phyloP scores from a whole-genome alignment of 1,284 basidiomycete genomes.

The Marasmius oreades region DNA sequence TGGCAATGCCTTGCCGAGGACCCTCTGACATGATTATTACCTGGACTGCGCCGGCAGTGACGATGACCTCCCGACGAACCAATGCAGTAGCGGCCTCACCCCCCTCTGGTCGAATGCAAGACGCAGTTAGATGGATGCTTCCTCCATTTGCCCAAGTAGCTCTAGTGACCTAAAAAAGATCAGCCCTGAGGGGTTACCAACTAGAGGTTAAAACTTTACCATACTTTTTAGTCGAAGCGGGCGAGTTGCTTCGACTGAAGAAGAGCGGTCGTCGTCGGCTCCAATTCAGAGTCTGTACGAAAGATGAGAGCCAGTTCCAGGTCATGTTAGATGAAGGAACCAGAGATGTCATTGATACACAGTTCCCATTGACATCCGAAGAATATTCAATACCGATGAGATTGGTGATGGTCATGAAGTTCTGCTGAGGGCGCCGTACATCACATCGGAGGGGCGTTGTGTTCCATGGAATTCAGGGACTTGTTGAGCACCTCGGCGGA shows the following conservation, averaged over 20 bases:
- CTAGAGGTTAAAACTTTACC: conserved; percentile 17
- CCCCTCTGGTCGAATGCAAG: conserved; percentile 29
- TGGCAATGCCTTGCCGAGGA: conserved; percentile 34
- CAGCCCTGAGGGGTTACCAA: background rate
- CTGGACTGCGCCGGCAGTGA: conserved; percentile 35
- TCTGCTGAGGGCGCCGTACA: conserved; percentile 57
- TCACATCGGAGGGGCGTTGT: conserved; percentile 46
- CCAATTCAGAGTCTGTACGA: no score
- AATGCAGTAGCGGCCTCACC: conserved; percentile 26
- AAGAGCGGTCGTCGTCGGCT: conserved; percentile 32
- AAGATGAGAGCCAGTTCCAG: conserved; percentile 36
- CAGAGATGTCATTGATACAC: conserved; percentile 50
- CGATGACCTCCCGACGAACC: conserved; percentile 33
- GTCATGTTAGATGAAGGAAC: conserved; percentile 25
- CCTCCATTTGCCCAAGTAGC: conserved; percentile 26
- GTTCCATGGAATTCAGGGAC: conserved; percentile 47
- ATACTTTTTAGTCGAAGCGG: conserved; percentile 30
- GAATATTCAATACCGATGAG: conserved; percentile 44
- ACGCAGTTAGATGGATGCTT: conserved; percentile 27
- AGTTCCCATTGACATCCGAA: conserved; percentile 55
- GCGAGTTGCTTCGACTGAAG: conserved; percentile 34
- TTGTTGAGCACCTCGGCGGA: conserved; percentile 42
- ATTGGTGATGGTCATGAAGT: conserved; percentile 47
- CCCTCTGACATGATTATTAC: no score
- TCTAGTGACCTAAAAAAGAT: conserved; percentile 28